A percentile compares a stretch with the other conserved stretches of the same genome.
Conservation (phyloP, 257 asterid species). For the Eustoma russellianum region DNA sequence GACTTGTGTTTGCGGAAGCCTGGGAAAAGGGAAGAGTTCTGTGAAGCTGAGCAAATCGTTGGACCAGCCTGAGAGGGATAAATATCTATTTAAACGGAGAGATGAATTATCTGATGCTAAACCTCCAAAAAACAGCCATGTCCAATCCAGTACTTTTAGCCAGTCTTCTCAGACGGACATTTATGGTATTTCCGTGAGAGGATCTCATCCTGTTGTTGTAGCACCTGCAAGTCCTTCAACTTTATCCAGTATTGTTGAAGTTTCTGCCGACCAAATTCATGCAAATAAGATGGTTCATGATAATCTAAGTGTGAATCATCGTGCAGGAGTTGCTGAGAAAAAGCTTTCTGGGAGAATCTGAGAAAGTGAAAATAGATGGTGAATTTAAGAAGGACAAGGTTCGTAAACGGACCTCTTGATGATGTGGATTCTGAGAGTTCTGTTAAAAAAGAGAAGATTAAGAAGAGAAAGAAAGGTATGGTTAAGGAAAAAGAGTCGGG, state of each 20-base stretch:
- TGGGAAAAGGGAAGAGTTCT: constrained; percentile 32
- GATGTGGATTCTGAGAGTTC: constrained; percentile 37
- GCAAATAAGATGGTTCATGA: constrained; percentile 10
- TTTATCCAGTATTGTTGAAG: constrained; percentile 27
- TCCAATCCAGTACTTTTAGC: too few species aligned
- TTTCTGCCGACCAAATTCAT: constrained; percentile 12
- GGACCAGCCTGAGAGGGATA: constrained; percentile 28
- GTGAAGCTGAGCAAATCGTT: constrained; percentile 19
- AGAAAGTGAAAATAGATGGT: constrained; percentile 31
- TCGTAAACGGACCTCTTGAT: constrained; percentile 38
- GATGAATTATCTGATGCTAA: constrained; percentile 44
- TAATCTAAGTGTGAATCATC: constrained; percentile 13
- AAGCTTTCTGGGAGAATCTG: constrained; percentile 15
- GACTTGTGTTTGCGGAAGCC: constrained; percentile 33
- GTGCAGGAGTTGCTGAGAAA: constrained; percentile 5
- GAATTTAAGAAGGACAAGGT: constrained; percentile 43
- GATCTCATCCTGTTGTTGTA: constrained; percentile 11
- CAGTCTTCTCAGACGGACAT: constrained; percentile 28
- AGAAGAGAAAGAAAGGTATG: constrained; percentile 47
- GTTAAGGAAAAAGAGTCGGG: constrained; percentile 15
- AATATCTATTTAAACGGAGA: constrained; percentile 36
- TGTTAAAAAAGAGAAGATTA: constrained; percentile 34
- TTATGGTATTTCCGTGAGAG: constrained; percentile 21
- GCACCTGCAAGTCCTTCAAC: constrained; percentile 21
- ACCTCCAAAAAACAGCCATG: constrained; percentile 33